Base-by-base conservation (phyloP, 768 basidiomycete species). In the Russula sp. region DNA sequence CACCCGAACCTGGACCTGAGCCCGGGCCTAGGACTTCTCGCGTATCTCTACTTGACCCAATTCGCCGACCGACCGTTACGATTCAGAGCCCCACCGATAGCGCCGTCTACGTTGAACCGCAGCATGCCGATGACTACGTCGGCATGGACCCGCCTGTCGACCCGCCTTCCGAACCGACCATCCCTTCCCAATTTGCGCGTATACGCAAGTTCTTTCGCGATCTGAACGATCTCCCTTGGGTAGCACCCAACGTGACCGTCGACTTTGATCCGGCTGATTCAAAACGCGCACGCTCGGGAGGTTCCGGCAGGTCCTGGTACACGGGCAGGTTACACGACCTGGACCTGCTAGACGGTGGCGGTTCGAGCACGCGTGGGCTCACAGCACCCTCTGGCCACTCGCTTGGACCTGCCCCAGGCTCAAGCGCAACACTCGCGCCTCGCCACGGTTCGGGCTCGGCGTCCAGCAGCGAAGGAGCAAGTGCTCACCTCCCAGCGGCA, bases 141-240 rank as follows among this genome's bases (percentile, higher is more conserved):
- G 66, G 65, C 1, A 68, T 68, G 67, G 66, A 22, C 13, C 22
- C 55, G 7, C 53, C 50, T 14, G 16, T 50, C 20, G 61, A 44
- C 13, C 39, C 44, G 32, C 42, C 49, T 34, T 20, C 67, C 22
- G 62, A 68, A 20, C 57, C 59, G 2, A 49, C 65, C 16, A 22
- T 50, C 2, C 59, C 65, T 6, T 61, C 61, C 6, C 67, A 68
- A 48, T 32, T 68, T 42, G 37, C 65, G 22, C 67, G 67, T 11
- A 20, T 68, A 13, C 61, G 49, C 42, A 62, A 48, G 47, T 68
- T 68, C 52, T 61, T 68, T 52, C 67, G 61, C 6, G 66, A 66
- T 16, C 42, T 68, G 50, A 63, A 53, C 34, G 37, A 61, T 22
- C 66, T 68, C 34, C 67, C 67, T 5, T 68, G 67, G 67, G 56